Percentiles rank a stretch among this genome's conserved stretches.
Conservation (phyloP, 306 rosid species). For the Mucuna pruriens region DNA sequence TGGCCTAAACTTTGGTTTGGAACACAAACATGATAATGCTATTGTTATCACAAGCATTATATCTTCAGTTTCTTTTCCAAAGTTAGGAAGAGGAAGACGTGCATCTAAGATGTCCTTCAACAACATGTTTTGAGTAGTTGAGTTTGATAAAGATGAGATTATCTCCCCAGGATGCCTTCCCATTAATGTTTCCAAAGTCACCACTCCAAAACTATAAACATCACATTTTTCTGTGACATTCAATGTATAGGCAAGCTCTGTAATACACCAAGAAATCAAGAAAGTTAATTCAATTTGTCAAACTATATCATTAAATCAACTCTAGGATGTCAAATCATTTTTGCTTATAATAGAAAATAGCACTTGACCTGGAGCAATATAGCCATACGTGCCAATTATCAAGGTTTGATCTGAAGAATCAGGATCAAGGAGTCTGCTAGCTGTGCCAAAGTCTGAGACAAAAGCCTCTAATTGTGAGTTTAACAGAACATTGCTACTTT, state of each 20-base stretch:
- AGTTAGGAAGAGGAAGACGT: neutral
- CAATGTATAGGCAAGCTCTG: neutral
- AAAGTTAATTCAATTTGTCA: neutral
- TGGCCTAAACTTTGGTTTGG: neutral
- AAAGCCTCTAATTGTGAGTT: no score
- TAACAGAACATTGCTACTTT: no score
- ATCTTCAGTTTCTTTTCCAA: neutral
- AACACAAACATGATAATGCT: conserved; percentile 2
- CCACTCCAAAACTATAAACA: conserved; percentile 30
- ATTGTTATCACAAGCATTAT: neutral
- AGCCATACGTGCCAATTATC: no score
- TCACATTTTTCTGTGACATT: conserved; percentile 21
- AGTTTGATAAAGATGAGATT: neutral
- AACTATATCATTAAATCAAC: neutral
- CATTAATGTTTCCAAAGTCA: conserved; percentile 17
- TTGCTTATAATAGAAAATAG: no score
- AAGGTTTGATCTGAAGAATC: no score
- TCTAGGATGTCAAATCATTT: no score
- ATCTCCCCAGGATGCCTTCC: conserved; percentile 12
- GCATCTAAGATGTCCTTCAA: conserved; percentile 5
- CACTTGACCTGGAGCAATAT: no score
- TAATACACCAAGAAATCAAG: neutral
- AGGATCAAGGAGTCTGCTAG: no score
- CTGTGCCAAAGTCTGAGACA: no score
- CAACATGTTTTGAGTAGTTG: neutral